Evolutionary conservation across 805 yeast genomes (phyloP), one percentile per base, ranked within the genome.

Genomic region (Wickerhamiella sergipiensis): DNA sequence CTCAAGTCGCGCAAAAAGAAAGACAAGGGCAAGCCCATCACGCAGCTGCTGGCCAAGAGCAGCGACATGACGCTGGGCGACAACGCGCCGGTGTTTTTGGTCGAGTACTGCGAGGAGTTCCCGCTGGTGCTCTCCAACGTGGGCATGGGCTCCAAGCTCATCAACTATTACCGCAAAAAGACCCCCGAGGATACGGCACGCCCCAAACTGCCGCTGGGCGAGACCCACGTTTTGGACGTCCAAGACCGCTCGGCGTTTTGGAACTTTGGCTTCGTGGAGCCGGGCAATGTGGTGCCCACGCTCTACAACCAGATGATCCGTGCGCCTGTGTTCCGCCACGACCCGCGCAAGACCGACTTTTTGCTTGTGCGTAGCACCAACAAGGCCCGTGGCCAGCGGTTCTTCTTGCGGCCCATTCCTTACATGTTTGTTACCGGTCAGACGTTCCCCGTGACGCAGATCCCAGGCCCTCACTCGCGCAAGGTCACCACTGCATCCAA

Each of bases 381-480:
- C 44, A 89, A 89, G n/a, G 71, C 71, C 26, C 67, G 71, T 2
- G 81, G 81, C 52, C 84, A 79, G 55, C 73, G 79, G 50, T 86
- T 78, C 61, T 89, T 71, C 59, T 61, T 92, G 55, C 74, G 94
- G 55, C 72, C 72, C 18, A 74, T 92, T 22, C 81, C 81, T 48
- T 80, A 81, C 62, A 62, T 85, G 46, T 92, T 87, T 64, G 80
- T 87, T 0, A 95, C 89, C 13, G 98, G 98, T 1, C 95, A 92
- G 62, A 77, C 85, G 0, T 80, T 87, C 57, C 98, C 98, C 1
- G 95, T 87, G 1, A 85, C 85, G 46, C 96, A 87, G 61, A 83
- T 92, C 33, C 98, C 98, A 0, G 97, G 97, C 1, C 98, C 98
- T 1, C 96, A 92, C 64, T 87, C 97, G 1, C 77, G 98, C 65